phyloP scores from a whole-genome alignment of 441 rosid species.

The Syzygium malaccense region DNA sequence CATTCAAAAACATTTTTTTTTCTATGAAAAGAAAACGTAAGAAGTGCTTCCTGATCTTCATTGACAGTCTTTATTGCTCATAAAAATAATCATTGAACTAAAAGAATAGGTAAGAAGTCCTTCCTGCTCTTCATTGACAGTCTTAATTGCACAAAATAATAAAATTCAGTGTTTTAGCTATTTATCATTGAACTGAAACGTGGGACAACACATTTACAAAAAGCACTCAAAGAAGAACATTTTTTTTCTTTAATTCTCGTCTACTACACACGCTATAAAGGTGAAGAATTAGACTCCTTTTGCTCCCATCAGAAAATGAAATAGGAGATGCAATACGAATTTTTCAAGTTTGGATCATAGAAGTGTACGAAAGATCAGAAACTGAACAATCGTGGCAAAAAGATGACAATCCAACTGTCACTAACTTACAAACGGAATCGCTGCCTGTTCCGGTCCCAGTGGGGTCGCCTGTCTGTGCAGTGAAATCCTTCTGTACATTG shows the following conservation, averaged over 20 bases:
- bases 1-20: background rate
- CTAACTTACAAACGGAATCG: slow-evolving; percentile 84
- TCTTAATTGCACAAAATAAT: background rate
- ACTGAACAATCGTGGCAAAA: background rate
- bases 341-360: background rate
- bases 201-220: background rate
- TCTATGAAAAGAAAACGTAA: background rate
- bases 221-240: background rate
- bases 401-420: background rate
- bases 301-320: background rate
- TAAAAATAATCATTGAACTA: too few species aligned
- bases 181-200: background rate
- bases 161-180: background rate
- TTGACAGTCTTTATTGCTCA: background rate
- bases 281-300: background rate
- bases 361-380: background rate
- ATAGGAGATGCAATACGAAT: background rate
- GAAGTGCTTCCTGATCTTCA: background rate
- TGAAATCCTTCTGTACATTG: slow-evolving; percentile 90
- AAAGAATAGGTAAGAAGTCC: too few species aligned
- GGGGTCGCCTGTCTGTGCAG: slow-evolving; percentile 94
- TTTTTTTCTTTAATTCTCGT: background rate
- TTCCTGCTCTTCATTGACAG: too few species aligned
- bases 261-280: background rate
- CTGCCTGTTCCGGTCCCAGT: slow-evolving; percentile 83